phyloP scores from a whole-genome alignment of 2,329 filamentous ascomycete genomes.

The Colletotrichum tofieldiae region DNA sequence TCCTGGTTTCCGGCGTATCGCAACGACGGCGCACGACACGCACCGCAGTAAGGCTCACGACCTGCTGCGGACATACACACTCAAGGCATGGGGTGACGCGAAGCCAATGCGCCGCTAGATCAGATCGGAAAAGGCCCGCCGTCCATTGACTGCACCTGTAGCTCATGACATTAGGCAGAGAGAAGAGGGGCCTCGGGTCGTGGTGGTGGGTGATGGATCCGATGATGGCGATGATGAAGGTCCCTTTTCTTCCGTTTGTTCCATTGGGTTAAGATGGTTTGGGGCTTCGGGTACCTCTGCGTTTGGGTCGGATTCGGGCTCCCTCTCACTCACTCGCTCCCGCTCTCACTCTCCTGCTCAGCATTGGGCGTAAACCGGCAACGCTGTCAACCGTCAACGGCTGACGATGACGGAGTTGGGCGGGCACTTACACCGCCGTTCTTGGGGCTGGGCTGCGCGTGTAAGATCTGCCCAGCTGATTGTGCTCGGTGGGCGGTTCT shows the following conservation, averaged over 20 bases:
- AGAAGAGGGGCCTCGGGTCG: background rate
- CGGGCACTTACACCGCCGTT: conserved; percentile 38
- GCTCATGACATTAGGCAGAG: conserved; percentile 21
- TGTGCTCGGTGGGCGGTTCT: background rate
- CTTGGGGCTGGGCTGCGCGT: conserved; percentile 30
- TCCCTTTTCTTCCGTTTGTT: background rate
- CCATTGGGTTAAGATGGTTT: conserved; percentile 28
- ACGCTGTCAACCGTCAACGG: conserved; percentile 26
- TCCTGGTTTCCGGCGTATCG: conserved; percentile 17
- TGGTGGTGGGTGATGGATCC: background rate
- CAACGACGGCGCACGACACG: conserved; percentile 26
- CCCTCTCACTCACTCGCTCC: conserved; percentile 16
- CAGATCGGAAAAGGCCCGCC: conserved; percentile 30
- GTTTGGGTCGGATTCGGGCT: conserved; percentile 34
- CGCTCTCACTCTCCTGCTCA: background rate
- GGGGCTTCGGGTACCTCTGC: conserved; percentile 36
- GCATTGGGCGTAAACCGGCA: background rate
- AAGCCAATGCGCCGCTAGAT: conserved; percentile 42
- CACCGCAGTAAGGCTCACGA: conserved; percentile 17
- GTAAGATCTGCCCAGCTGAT: conserved; percentile 13
- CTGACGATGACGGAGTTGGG: conserved; percentile 40
- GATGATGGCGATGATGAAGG: conserved; percentile 31
- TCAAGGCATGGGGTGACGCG: conserved; percentile 35
- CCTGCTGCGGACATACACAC: background rate
- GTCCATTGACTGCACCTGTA: conserved; percentile 1